Evolutionary conservation across 2,329 filamentous ascomycete species (phyloP).

Genomic region (Nemania serpens): DNA sequence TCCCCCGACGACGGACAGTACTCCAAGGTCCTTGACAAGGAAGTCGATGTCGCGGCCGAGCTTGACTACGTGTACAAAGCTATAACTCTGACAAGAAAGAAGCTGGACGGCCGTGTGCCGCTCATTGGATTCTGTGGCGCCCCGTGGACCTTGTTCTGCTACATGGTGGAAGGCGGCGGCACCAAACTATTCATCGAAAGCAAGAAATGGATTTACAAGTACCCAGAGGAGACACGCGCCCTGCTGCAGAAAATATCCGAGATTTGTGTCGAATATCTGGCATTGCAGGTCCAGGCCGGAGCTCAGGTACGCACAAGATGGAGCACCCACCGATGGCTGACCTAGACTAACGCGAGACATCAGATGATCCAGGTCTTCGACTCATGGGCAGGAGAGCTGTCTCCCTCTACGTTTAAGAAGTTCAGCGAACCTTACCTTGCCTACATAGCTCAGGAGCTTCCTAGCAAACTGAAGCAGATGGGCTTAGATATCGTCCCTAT

Average conservation of each 20-base stretch:
- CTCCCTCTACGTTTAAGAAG: slow-evolving; percentile 78
- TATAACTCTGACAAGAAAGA: slow-evolving; percentile 87
- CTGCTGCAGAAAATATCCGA: slow-evolving; percentile 90
- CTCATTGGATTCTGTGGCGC: slow-evolving; percentile 96
- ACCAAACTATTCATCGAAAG: slow-evolving; percentile 92
- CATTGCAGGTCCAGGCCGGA: slow-evolving; percentile 87
- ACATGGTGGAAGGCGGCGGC: slow-evolving; percentile 98
- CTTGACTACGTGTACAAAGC: slow-evolving; percentile 95
- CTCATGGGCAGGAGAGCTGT: slow-evolving; percentile 95
- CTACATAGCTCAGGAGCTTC: slow-evolving; percentile 82
- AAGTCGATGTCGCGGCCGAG: slow-evolving; percentile 84
- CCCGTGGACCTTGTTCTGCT: slow-evolving; percentile 95
- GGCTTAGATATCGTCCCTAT: slow-evolving; percentile 84
- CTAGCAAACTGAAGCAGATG: slow-evolving; percentile 72
- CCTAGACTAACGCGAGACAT: slow-evolving; percentile 9
- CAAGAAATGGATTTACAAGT: slow-evolving; percentile 96
- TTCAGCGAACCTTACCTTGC: slow-evolving; percentile 87
- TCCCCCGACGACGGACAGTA: slow-evolving; percentile 85
- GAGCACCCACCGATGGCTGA: neutral
- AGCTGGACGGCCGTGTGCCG: slow-evolving; percentile 85
- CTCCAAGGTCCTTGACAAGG: slow-evolving; percentile 70
- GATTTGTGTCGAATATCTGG: slow-evolving; percentile 92
- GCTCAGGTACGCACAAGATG: slow-evolving; percentile 66
- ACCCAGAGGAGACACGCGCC: slow-evolving; percentile 77
- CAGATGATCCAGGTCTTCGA: slow-evolving; percentile 95